Evolutionary conservation across 495 filamentous ascomycete species (phyloP), one percentile per base, ranked within the genome.

Genomic region (Penicillium waksmanii): DNA sequence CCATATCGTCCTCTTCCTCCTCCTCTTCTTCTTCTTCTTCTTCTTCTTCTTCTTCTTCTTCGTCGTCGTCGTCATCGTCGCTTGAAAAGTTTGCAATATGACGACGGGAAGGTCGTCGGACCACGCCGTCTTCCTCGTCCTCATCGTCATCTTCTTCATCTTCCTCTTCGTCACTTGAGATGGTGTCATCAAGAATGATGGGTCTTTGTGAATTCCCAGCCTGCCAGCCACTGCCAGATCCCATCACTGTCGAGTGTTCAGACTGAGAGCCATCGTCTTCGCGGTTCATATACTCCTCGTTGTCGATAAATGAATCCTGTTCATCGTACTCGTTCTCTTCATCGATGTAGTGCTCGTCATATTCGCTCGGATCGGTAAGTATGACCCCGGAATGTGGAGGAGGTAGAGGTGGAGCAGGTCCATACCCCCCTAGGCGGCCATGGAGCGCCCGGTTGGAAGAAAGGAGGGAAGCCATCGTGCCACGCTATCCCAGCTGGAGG

Each of bases 221-320:
- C n/a, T 44, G 42, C 42, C 42, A 44, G n/a, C 15, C 40, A 17
- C 2, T 40, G 21, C 34, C n/a, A 35, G 34, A 31, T 18, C 40
- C 57, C 42, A 44, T n/a, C 15, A 44, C 42, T 3, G 42, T 44
- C n/a, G 42, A 44, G 17, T 17, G n/a, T 44, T 44, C 42, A 18
- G 57, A 55, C 25, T 53, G 27, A 31, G 57, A 59, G 4, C 8
- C 49, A 36, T 61, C 58, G 21, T 33, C 35, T 15, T 57, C 50
- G 17, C 13, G 49, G 31, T 62, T 43, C 11, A 18, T 46, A 50
- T 63, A 60, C 51, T 73, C 60, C 38, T 73, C 74, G 27, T 79
- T 70, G 43, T 77, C 75, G 44, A 80, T 74, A 40, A 80, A 78
- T 10, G 70, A 73, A 47, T 77, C 72, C 59, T 69, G 65, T 18